Conservation (phyloP, 2,329 filamentous ascomycete species). For the Corynespora cassiicola region DNA sequence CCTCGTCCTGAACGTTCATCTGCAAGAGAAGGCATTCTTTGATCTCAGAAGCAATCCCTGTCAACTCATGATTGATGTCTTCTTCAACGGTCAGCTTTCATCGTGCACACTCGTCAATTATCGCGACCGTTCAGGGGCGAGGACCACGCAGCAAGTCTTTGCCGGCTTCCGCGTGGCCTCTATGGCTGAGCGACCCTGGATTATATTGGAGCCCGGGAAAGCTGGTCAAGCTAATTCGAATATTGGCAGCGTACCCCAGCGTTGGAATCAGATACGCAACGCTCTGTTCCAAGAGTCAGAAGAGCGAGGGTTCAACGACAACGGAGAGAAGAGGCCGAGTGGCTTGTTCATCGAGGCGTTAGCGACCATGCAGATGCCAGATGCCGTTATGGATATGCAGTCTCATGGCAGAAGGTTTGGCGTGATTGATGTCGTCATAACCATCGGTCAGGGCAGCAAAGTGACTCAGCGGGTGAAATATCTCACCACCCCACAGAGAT, state of each 20-base stretch:
- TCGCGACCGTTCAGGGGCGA: conserved; percentile 23
- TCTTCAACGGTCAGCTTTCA: conserved; percentile 54
- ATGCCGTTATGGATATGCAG: conserved; percentile 36
- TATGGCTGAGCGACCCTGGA: conserved; percentile 53
- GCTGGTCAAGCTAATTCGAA: conserved; percentile 31
- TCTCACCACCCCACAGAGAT: conserved; percentile 27
- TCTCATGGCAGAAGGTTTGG: conserved; percentile 38
- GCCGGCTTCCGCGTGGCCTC: conserved; percentile 47
- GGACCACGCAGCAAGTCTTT: conserved; percentile 38
- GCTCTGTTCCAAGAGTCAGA: conserved; percentile 42
- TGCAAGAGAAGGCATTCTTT: conserved; percentile 39
- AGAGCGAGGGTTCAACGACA: conserved; percentile 38
- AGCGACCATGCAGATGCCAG: conserved; percentile 46
- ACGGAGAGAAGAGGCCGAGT: conserved; percentile 40
- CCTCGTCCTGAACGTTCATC: conserved; percentile 37
- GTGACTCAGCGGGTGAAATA: conserved; percentile 24
- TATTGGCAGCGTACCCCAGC: conserved; percentile 18
- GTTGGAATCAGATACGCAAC: conserved; percentile 43
- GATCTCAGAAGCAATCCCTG: conserved; percentile 29
- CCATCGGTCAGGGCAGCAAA: conserved; percentile 35
- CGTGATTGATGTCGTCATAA: conserved; percentile 47
- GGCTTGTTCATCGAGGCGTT: conserved; percentile 49
- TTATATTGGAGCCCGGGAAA: conserved; percentile 42
- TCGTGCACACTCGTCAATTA: conserved; percentile 34
- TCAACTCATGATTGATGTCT: conserved; percentile 56